These are phyloP conservation scores for Solanum tacnaense DNA, from an alignment of 257 asterid genomes.

Conservation along the genomic window DNA sequence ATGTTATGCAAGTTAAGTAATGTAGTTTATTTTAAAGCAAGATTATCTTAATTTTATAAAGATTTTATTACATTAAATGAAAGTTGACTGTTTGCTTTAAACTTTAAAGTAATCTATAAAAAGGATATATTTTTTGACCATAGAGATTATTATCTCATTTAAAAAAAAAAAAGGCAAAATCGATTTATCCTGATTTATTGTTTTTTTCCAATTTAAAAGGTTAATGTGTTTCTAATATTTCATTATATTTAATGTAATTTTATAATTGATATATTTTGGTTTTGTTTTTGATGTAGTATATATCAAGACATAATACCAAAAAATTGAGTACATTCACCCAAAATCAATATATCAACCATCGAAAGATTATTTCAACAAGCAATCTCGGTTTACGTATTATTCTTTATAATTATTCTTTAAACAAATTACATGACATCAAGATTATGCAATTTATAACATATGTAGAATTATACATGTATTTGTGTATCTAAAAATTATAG, in stretches of 20 bases:
- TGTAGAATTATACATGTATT: no score
- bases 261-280: background rate
- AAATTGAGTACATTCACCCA: no score
- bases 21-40: background rate
- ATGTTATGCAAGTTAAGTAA: background rate
- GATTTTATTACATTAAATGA: background rate
- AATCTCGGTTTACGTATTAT: background rate
- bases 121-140: background rate
- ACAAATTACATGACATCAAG: background rate
- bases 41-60: background rate
- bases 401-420: no score
- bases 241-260: no score
- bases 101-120: background rate
- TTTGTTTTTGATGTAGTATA: no score
- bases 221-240: background rate
- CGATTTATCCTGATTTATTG: background rate
- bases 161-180: background rate
- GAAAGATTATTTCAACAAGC: background rate
- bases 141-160: background rate
- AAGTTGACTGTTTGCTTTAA: background rate
- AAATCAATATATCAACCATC: no score
- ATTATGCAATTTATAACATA: background rate
- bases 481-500: no score
- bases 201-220: background rate
- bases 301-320: no score